Conservation (phyloP, 306 rosid species). For the Vigna radiata region DNA sequence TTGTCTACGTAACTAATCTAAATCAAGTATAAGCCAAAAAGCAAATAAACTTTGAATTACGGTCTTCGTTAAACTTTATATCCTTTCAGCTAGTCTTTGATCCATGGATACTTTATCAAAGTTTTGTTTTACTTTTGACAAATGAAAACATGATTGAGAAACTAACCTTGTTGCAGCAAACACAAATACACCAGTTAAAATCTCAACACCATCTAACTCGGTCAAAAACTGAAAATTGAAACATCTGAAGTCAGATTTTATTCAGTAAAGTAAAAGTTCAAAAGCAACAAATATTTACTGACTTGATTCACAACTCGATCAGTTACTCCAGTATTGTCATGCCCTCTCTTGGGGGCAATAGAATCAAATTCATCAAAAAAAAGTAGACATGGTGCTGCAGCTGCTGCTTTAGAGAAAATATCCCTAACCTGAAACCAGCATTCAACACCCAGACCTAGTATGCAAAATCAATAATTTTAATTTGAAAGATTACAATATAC, state of each 20-base stretch:
- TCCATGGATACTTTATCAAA: neutral
- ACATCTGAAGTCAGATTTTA: slow-evolving; percentile 45
- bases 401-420: slow-evolving; percentile 93
- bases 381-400: slow-evolving; percentile 95
- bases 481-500: slow-evolving; percentile 3
- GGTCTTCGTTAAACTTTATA: slow-evolving; percentile 28
- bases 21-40: slow-evolving; percentile 23
- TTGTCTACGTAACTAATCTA: slow-evolving; percentile 30
- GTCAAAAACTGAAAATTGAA: slow-evolving; percentile 84
- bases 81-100: neutral
- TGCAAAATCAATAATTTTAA: slow-evolving; percentile 25
- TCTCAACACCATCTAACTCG: slow-evolving; percentile 94
- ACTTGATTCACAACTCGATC: slow-evolving; percentile 99
- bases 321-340: slow-evolving; percentile 98
- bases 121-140: slow-evolving; percentile 24
- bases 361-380: slow-evolving; percentile 98
- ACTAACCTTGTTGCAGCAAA: slow-evolving; percentile 98
- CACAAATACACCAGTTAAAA: slow-evolving; percentile 94
- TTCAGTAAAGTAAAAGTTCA: slow-evolving; percentile 22
- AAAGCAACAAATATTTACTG: slow-evolving; percentile 38
- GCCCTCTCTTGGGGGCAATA: slow-evolving; percentile 98
- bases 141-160: slow-evolving; percentile 43
- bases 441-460: slow-evolving; percentile 37
- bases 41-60: slow-evolving; percentile 29
- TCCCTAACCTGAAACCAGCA: slow-evolving; percentile 84